Evolutionary conservation across 768 basidiomycete genomes (phyloP).

Genomic region (Kwoniella sp.): DNA sequence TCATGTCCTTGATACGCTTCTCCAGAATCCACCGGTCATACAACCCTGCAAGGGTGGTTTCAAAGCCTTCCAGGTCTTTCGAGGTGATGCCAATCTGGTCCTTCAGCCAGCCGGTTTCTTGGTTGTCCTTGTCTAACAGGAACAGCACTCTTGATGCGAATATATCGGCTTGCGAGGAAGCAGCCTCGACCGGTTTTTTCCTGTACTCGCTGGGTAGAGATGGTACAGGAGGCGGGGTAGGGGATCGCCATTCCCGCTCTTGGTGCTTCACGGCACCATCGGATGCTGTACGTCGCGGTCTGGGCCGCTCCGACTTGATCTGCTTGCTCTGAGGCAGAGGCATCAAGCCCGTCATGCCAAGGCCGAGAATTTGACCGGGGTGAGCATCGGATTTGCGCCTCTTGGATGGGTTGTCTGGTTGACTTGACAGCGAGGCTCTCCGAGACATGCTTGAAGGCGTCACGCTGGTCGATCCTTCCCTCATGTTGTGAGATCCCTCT

Average conservation of each 20-base stretch:
- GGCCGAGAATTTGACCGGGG: constrained; percentile 21
- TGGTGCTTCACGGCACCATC: constrained; percentile 10
- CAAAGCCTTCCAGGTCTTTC: constrained; percentile 2
- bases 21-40: constrained; percentile 33
- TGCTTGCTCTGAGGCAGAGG: background rate
- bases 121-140: constrained; percentile 10
- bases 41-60: constrained; percentile 14
- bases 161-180: constrained; percentile 4
- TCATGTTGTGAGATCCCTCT: constrained; percentile 1
- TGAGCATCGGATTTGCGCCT: constrained; percentile 35
- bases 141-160: constrained; percentile 19
- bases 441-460: background rate
- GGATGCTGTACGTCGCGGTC: constrained; percentile 20
- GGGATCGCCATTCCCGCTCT: constrained; percentile 23
- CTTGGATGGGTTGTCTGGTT: constrained; percentile 20
- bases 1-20: constrained; percentile 23
- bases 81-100: constrained; percentile 15
- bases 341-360: constrained; percentile 13
- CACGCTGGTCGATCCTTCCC: constrained; percentile 2
- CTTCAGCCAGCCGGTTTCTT: background rate
- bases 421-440: constrained; percentile 4
- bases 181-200: background rate
- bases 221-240: constrained; percentile 35
- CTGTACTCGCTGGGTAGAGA: constrained; percentile 19
- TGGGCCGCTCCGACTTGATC: constrained; percentile 5